Conservation (phyloP, 73 alveolate species). For the Blepharisma japonicum region DNA sequence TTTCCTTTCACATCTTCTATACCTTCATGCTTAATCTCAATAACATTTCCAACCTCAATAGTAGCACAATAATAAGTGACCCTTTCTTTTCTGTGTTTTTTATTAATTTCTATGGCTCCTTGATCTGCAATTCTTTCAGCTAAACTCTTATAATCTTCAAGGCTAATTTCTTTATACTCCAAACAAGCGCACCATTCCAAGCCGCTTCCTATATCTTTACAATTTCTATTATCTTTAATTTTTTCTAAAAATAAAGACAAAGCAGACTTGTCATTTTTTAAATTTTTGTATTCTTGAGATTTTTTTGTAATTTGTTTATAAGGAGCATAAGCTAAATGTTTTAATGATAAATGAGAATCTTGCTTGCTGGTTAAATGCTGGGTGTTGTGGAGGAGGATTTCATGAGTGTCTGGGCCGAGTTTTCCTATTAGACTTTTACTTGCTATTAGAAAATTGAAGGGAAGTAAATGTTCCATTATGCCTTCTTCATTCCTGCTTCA, state of each 20-base stretch:
- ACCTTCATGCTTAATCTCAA: too few species aligned
- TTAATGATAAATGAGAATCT: not conserved
- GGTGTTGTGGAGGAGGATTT: constrained; percentile 17
- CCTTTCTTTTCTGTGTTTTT: too few species aligned
- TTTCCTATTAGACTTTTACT: not conserved
- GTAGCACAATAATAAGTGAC: too few species aligned
- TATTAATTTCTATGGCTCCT: too few species aligned
- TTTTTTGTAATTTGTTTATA: not conserved
- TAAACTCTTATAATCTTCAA: not conserved
- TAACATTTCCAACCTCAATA: too few species aligned
- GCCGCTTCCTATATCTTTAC: not conserved
- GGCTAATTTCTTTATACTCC: not conserved
- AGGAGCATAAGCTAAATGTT: constrained; percentile 1
- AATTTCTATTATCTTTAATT: constrained; percentile 13
- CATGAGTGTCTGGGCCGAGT: constrained; percentile 19
- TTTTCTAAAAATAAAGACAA: constrained; percentile 17
- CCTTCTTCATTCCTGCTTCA: not conserved
- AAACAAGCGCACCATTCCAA: not conserved
- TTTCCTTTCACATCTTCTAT: too few species aligned
- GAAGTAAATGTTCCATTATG: not conserved
- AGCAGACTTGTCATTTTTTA: not conserved
- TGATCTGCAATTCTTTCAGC: too few species aligned
- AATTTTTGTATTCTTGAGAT: not conserved
- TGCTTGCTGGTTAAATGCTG: not conserved
- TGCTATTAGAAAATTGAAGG: constrained; percentile 7